Percentiles rank a stretch among this genome's conserved stretches.
Evolutionary conservation across 2,329 filamentous ascomycete genomes (phyloP).

Genomic region (Hypoxylon sp.): DNA sequence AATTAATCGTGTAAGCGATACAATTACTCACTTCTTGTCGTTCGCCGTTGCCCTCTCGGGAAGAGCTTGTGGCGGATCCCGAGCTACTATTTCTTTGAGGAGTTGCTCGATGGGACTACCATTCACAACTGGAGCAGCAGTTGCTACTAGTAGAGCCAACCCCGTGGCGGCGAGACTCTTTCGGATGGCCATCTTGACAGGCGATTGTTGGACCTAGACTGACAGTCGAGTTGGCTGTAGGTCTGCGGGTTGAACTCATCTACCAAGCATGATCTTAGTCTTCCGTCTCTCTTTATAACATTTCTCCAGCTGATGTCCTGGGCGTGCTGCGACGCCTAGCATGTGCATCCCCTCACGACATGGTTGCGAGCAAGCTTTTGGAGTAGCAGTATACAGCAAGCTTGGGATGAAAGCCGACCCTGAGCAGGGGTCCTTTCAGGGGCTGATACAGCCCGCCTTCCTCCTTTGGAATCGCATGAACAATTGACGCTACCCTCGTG

Average conservation of each 20-base stretch:
- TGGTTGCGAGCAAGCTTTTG: slow-evolving; percentile 16
- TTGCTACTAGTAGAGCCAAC: slow-evolving; percentile 47
- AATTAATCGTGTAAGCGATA: background rate
- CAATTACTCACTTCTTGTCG: slow-evolving; percentile 49
- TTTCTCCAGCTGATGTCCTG: slow-evolving; percentile 10
- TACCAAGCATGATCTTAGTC: slow-evolving; percentile 1
- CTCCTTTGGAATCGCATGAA: slow-evolving; percentile 48
- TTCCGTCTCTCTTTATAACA: slow-evolving; percentile 34
- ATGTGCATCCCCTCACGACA: slow-evolving; percentile 21
- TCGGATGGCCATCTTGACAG: slow-evolving; percentile 46
- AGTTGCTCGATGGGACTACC: slow-evolving; percentile 43
- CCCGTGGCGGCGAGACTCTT: slow-evolving; percentile 46
- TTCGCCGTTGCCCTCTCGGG: slow-evolving; percentile 49
- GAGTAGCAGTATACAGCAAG: slow-evolving; percentile 25
- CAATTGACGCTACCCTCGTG: slow-evolving; percentile 28
- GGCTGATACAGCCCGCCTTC: slow-evolving; percentile 44
- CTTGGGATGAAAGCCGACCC: slow-evolving; percentile 31
- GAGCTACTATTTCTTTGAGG: slow-evolving; percentile 39
- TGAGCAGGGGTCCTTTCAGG: slow-evolving; percentile 34
- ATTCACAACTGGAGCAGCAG: slow-evolving; percentile 35
- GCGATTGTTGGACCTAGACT: slow-evolving; percentile 15
- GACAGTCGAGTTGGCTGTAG: slow-evolving; percentile 14
- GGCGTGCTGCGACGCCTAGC: slow-evolving; percentile 13
- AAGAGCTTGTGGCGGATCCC: slow-evolving; percentile 50
- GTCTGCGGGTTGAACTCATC: slow-evolving; percentile 6